These are phyloP conservation scores for Phytopythium ostracodes DNA, from an alignment of 352 stramenopile species.

Conservation along the genomic window DNA sequence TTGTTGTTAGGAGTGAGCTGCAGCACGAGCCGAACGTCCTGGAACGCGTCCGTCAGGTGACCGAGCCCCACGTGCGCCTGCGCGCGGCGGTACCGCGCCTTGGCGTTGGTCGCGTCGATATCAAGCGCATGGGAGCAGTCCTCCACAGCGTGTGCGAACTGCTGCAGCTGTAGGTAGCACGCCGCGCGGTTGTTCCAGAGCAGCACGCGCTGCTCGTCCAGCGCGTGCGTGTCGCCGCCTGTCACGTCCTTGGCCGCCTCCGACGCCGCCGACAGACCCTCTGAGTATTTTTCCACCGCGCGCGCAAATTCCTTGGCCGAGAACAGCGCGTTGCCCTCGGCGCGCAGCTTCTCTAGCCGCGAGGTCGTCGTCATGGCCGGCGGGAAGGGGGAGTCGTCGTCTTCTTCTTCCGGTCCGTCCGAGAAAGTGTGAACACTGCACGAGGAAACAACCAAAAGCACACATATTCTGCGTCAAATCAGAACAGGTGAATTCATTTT, in stretches of 20 bases:
- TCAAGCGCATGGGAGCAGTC: constrained; percentile 56
- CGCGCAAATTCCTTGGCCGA: constrained; percentile 57
- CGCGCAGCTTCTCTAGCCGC: constrained; percentile 54
- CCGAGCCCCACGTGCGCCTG: constrained; percentile 66
- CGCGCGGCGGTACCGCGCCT: constrained; percentile 73
- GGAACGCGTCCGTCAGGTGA: constrained; percentile 64
- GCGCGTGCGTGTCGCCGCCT: constrained; percentile 5
- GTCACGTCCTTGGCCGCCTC: not conserved
- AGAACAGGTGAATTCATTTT: not conserved
- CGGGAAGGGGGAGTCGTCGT: not conserved
- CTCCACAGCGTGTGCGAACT: constrained; percentile 44
- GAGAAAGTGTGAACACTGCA: no score
- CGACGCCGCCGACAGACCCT: constrained; percentile 26
- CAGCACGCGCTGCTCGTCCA: constrained; percentile 46
- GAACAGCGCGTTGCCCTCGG: constrained; percentile 74
- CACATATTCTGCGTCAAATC: not conserved
- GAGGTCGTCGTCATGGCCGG: constrained; percentile 10
- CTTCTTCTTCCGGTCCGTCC: no score
- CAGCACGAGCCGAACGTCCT: constrained; percentile 69
- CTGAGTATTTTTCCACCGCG: constrained; percentile 65
- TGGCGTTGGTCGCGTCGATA: constrained; percentile 55
- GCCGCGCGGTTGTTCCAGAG: constrained; percentile 79
- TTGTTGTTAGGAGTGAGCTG: constrained; percentile 75
- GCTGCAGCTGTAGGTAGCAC: constrained; percentile 60
- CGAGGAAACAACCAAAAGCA: no score